phyloP scores from a whole-genome alignment of 164 flowering plant species.

The Magnolia changhungtana region DNA sequence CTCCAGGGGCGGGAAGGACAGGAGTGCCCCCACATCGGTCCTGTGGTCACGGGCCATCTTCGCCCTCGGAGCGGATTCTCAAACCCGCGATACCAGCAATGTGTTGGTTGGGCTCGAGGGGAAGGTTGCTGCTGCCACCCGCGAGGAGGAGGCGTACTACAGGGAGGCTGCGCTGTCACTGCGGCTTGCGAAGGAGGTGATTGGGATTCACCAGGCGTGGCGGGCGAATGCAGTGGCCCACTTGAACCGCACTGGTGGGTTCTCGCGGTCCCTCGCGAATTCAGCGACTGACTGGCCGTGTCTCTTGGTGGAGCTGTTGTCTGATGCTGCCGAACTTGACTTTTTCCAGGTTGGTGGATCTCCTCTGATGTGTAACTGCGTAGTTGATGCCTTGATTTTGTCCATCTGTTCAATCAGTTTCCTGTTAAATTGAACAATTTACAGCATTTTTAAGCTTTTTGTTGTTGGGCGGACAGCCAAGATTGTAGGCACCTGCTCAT shows the following conservation, averaged over 20 bases:
- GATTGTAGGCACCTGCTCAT: no score
- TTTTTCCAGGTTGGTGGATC: slow-evolving; percentile 58
- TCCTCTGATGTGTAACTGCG: background rate
- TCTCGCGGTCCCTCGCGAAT: slow-evolving; percentile 75
- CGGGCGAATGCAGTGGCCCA: slow-evolving; percentile 70
- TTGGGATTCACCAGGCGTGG: slow-evolving; percentile 64
- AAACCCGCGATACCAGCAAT: slow-evolving; percentile 44
- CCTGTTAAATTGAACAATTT: background rate
- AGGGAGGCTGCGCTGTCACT: slow-evolving; percentile 63
- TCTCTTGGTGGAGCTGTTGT: slow-evolving; percentile 72
- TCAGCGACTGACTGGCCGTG: slow-evolving; percentile 84
- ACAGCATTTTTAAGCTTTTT: background rate
- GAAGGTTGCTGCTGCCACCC: slow-evolving; percentile 24
- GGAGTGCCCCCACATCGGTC: slow-evolving; percentile 23
- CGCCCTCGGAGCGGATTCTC: slow-evolving; percentile 41
- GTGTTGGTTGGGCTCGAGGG: slow-evolving; percentile 30
- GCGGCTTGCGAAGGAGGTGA: slow-evolving; percentile 81
- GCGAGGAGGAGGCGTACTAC: slow-evolving; percentile 59
- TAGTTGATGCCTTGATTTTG: background rate
- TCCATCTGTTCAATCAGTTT: background rate
- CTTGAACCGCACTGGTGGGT: slow-evolving; percentile 63
- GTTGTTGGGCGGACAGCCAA: no score
- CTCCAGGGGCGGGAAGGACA: background rate
- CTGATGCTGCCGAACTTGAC: slow-evolving; percentile 67
- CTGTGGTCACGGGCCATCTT: slow-evolving; percentile 81